These are phyloP conservation scores for Alternaria rosae DNA, from an alignment of 2,329 filamentous ascomycete genomes.

Conservation along the genomic window DNA sequence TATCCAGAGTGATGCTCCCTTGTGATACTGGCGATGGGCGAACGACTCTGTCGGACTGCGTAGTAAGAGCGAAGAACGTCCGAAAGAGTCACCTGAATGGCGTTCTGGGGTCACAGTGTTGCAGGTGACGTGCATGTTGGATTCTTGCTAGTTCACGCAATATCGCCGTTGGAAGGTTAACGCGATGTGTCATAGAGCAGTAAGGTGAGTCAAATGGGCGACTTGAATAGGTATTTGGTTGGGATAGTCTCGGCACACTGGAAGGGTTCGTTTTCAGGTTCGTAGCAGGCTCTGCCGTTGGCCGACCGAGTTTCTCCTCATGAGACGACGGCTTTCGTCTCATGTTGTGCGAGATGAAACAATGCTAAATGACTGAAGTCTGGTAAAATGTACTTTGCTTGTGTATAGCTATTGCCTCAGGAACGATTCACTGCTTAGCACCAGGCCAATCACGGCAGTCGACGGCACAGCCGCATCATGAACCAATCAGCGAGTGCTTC, in stretches of 20 bases:
- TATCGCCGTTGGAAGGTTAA: neutral
- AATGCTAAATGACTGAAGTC: too few species aligned
- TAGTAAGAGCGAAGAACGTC: slow-evolving; percentile 1
- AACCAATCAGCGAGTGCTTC: slow-evolving; percentile 18
- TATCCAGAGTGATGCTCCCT: slow-evolving; percentile 26
- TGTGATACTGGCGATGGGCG: slow-evolving; percentile 23
- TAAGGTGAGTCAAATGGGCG: neutral
- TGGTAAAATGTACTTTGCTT: neutral
- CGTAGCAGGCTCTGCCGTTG: neutral
- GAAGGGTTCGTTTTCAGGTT: neutral
- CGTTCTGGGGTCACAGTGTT: slow-evolving; percentile 5
- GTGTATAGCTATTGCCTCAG: neutral
- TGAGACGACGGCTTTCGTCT: neutral
- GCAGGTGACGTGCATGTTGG: slow-evolving; percentile 13
- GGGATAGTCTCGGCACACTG: neutral
- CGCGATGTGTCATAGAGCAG: neutral
- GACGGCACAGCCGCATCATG: slow-evolving; percentile 13
- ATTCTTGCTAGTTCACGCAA: neutral
- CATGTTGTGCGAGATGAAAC: neutral
- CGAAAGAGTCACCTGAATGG: slow-evolving; percentile 19
- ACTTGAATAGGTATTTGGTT: neutral
- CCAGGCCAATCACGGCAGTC: slow-evolving; percentile 14
- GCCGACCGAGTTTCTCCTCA: neutral
- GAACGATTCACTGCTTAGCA: neutral
- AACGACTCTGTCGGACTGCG: slow-evolving; percentile 2